phyloP scores from a whole-genome alignment of 192 early-diverging fungal species.

The Rhizophagus sp. region DNA sequence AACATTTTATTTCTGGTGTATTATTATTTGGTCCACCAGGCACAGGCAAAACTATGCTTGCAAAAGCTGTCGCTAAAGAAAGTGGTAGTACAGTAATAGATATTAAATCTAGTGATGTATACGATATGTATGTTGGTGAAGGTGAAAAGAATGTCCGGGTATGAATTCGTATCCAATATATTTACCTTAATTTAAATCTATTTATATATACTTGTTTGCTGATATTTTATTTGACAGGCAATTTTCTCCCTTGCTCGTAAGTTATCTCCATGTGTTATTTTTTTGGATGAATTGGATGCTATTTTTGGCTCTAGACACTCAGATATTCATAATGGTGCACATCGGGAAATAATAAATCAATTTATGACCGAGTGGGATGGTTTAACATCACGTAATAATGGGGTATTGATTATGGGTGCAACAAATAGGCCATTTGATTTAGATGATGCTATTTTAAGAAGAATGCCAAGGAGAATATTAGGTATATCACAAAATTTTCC shows the following conservation, averaged over 20 bases:
- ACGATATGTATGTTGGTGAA: conserved; percentile 92
- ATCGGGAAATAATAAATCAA: conserved; percentile 86
- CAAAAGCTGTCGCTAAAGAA: conserved; percentile 83
- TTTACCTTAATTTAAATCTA: neutral
- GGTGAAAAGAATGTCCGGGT: conserved; percentile 91
- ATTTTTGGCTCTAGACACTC: conserved; percentile 59
- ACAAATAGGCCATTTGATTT: conserved; percentile 97
- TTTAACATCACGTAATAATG: conserved; percentile 67
- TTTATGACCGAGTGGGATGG: conserved; percentile 99
- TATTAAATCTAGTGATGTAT: conserved; percentile 75
- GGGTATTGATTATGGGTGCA: conserved; percentile 87
- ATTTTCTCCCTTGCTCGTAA: conserved; percentile 92
- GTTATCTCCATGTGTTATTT: conserved; percentile 93
- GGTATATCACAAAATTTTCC: conserved; percentile 38
- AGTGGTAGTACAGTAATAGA: conserved; percentile 78
- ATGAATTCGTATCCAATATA: conserved; percentile 8
- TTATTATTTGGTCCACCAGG: conserved; percentile 87
- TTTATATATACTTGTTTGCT: neutral
- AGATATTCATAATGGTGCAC: conserved; percentile 51
- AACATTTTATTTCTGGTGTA: conserved; percentile 72
- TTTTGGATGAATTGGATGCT: conserved; percentile 94
- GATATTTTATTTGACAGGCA: conserved; percentile 47
- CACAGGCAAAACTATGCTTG: conserved; percentile 85
- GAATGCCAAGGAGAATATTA: conserved; percentile 88
- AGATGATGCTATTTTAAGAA: conserved; percentile 92